phyloP scores from a whole-genome alignment of 148 eudicot genomes.

The Vaccinium corymbosum region DNA sequence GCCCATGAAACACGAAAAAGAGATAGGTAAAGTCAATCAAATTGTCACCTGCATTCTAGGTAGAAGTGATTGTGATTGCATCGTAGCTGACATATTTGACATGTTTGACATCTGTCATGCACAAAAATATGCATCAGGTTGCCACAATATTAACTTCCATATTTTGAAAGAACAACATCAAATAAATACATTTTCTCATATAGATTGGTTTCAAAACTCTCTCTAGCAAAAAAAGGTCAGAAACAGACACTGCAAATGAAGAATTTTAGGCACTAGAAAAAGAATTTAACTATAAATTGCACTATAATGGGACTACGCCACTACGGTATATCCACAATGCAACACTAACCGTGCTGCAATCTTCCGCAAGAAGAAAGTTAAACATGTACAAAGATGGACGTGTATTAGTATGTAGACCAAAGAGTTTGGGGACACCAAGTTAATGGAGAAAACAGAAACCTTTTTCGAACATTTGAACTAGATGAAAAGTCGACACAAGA shows the following conservation, averaged over 20 bases:
- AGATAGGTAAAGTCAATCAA: conserved; percentile 7
- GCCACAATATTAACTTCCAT: neutral
- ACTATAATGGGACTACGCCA: neutral
- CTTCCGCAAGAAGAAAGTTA: neutral
- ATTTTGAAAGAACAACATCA: neutral
- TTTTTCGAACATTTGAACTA: neutral
- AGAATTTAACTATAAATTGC: neutral
- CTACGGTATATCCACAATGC: neutral
- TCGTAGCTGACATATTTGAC: conserved; percentile 81
- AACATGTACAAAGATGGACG: neutral
- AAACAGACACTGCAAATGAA: neutral
- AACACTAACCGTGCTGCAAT: neutral
- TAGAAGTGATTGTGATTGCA: conserved; percentile 66
- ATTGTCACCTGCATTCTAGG: conserved; percentile 86
- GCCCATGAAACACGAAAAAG: neutral
- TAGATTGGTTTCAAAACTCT: neutral
- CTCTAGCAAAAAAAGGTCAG: neutral
- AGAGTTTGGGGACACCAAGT: neutral
- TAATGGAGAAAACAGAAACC: neutral
- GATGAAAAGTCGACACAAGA: neutral
- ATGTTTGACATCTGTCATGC: conserved; percentile 76
- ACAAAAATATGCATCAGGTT: conserved; percentile 10
- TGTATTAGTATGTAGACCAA: neutral
- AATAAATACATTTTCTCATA: neutral
- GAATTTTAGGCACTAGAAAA: neutral